A percentile compares a stretch with the other conserved stretches of the same genome.
phyloP scores from a whole-genome alignment of 345 rosid genomes.

The Salix brachista region DNA sequence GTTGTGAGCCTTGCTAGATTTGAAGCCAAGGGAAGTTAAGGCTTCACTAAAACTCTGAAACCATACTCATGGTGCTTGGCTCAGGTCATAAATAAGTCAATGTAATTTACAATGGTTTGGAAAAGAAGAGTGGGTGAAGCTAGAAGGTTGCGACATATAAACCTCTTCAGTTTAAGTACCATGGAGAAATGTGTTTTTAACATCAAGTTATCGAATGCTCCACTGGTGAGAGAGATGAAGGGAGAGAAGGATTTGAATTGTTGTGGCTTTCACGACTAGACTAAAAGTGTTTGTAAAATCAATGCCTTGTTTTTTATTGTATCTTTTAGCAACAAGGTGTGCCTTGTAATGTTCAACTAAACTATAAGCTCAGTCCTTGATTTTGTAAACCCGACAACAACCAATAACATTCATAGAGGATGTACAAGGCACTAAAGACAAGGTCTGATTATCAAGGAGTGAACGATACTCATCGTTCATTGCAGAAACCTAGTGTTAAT shows the following conservation, averaged over 20 bases:
- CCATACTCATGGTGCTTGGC: background rate
- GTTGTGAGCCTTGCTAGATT: background rate
- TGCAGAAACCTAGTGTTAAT: too few relatives aligned
- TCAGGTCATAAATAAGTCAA: background rate
- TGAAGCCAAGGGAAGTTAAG: background rate
- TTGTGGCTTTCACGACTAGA: background rate
- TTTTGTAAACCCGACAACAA: background rate
- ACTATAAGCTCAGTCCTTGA: background rate
- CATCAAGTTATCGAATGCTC: background rate
- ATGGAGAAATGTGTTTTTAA: background rate
- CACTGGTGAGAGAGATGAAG: background rate
- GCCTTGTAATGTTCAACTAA: background rate
- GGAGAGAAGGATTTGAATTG: background rate
- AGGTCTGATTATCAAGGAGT: too few relatives aligned
- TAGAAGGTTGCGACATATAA: background rate
- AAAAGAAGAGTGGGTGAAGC: background rate
- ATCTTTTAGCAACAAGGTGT: background rate
- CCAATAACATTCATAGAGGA: background rate
- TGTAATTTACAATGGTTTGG: background rate
- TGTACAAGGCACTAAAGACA: background rate
- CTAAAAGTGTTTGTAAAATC: background rate
- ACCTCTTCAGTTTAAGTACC: background rate
- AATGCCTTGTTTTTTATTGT: background rate
- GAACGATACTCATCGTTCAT: background rate
- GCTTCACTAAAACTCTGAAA: background rate